Base-by-base conservation (phyloP, 2,329 filamentous ascomycete species). In the Coleophoma crateriformis region DNA sequence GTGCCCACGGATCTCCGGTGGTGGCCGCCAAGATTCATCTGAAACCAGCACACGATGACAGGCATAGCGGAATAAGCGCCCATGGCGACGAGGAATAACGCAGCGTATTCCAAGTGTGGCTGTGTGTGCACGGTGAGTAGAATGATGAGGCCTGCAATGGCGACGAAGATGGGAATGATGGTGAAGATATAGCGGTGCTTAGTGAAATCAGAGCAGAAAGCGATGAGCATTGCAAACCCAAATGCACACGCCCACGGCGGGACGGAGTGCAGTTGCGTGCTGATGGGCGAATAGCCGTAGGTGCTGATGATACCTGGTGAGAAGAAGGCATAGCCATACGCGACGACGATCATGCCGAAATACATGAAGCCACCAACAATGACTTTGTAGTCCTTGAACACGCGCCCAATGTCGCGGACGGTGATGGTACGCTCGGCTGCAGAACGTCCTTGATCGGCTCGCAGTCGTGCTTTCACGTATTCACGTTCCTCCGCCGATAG, bases 1-100 rank as follows among this genome's bases (percentile, higher is more conserved):
- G 81, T 81, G 12, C 87, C 87, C 14, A 90, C 79, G 8, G 82
- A 76, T 40, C 87, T 76, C 3, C 86, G 77, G 50, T 84, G 84
- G 63, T 90, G 87, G 0, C 86, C 87, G 2, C 81, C 81, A 1
- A 90, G 71, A 59, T 90, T 91, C 81, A 90, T 89, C 58, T 85
- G 85, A 67, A 86, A 90, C 87, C 87, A 91, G 65, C 86, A 90
- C 7, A 90, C 79, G 40, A 90, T 81, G 32, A 96, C 84, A 0
- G 92, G 90, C 86, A 96, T 91, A n/a, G 90, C 88, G 1, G 82
- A 84, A 68, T 95, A 96, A 0, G 81, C 78, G 45, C 89, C 89
- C 71, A 84, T 84, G 2, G 88, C 85, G 45, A 95, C 81, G 33
- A 96, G 72, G 72, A 95, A 95, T 0, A 96, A 76, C 0, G 86